Evolutionary conservation across 2,329 filamentous ascomycete genomes (phyloP).

Genomic region (Pseudocercospora crystallina): DNA sequence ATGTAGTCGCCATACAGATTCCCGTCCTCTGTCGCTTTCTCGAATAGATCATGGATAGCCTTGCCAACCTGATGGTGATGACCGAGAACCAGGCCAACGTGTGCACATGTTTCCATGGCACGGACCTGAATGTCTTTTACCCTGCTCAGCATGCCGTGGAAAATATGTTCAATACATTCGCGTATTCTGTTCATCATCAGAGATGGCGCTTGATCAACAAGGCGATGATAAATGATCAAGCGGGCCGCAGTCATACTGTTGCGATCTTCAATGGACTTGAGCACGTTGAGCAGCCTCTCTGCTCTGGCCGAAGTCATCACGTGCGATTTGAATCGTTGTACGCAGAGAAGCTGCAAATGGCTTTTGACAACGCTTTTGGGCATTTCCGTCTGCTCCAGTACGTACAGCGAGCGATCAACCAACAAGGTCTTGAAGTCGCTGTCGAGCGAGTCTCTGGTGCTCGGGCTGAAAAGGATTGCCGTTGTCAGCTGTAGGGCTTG

Average conservation of each 20-base stretch:
- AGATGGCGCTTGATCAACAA: conserved; percentile 69
- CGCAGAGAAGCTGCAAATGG: conserved; percentile 75
- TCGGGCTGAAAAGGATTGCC: conserved; percentile 72
- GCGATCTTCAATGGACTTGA: conserved; percentile 71
- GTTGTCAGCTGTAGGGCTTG: conserved; percentile 76
- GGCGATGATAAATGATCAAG: conserved; percentile 73
- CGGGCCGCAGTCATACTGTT: conserved; percentile 79
- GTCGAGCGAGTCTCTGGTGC: conserved; percentile 60
- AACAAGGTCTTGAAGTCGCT: conserved; percentile 79
- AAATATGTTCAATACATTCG: conserved; percentile 79
- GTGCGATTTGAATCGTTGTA: conserved; percentile 74
- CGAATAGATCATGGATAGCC: conserved; percentile 64
- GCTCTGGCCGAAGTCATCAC: conserved; percentile 72
- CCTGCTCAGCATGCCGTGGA: conserved; percentile 77
- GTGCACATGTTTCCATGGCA: conserved; percentile 72
- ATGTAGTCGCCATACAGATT: conserved; percentile 69
- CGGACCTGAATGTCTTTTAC: conserved; percentile 73
- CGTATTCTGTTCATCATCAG: conserved; percentile 68
- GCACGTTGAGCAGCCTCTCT: conserved; percentile 65
- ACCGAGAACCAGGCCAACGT: conserved; percentile 68
- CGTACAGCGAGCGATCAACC: conserved; percentile 74
- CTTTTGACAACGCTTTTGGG: conserved; percentile 78
- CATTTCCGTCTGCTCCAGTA: conserved; percentile 65
- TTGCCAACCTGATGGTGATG: conserved; percentile 67
- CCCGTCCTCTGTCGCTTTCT: conserved; percentile 50